phyloP scores from a whole-genome alignment of 78 protist species.

The Polysphondylium violaceum region DNA sequence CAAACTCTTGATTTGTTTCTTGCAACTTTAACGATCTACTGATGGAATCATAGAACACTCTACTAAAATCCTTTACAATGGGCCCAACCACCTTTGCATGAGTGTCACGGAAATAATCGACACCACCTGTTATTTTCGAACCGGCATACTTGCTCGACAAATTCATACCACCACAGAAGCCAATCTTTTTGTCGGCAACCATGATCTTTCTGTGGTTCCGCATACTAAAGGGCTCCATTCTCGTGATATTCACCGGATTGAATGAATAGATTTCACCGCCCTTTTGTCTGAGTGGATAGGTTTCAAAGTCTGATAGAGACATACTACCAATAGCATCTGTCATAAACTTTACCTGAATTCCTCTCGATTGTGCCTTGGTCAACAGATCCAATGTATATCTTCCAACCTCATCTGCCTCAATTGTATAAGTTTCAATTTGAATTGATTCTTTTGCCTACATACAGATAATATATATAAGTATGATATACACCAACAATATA shows the following conservation, averaged over 20 bases:
- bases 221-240: slow-evolving; percentile 19
- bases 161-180: slow-evolving; percentile 86
- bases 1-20: not conserved
- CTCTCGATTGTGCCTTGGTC: slow-evolving; percentile 57
- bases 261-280: slow-evolving; percentile 11
- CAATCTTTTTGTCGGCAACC: slow-evolving; percentile 62
- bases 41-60: slow-evolving; percentile 23
- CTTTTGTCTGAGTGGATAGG: not conserved
- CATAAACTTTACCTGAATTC: slow-evolving; percentile 53
- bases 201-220: slow-evolving; percentile 81
- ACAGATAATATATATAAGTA: not conserved
- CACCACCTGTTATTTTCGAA: slow-evolving; percentile 37
- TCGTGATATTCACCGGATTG: slow-evolving; percentile 11
- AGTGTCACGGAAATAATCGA: slow-evolving; percentile 61
- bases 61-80: slow-evolving; percentile 23
- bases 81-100: slow-evolving; percentile 81
- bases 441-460: slow-evolving; percentile 66
- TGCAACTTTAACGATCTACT: no score
- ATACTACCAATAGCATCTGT: slow-evolving; percentile 80
- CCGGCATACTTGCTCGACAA: slow-evolving; percentile 73
- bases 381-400: slow-evolving; percentile 41
- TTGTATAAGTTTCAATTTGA: slow-evolving; percentile 66
- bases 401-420: slow-evolving; percentile 72
- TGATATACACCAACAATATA: not conserved
- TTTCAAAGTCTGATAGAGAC: slow-evolving; percentile 28